These are phyloP conservation scores for Phytophthora foliorum DNA, from an alignment of 352 stramenopile genomes.

Conservation along the genomic window DNA sequence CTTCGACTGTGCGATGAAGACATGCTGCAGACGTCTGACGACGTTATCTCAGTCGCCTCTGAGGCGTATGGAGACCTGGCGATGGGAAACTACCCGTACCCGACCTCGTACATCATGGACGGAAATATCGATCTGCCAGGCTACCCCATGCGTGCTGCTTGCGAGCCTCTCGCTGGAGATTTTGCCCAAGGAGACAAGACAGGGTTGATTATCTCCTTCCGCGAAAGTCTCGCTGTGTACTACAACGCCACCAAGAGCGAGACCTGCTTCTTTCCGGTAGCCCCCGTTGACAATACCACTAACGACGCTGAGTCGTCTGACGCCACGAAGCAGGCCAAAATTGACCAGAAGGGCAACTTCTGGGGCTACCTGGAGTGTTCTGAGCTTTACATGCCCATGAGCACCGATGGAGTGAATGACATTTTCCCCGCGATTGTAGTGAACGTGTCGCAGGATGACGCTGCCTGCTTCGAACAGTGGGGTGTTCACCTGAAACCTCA, in stretches of 20 bases:
- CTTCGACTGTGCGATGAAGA: slow-evolving; percentile 44
- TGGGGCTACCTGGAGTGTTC: slow-evolving; percentile 64
- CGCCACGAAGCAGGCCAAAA: slow-evolving; percentile 42
- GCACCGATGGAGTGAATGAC: slow-evolving; percentile 49
- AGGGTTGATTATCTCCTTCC: slow-evolving; percentile 41
- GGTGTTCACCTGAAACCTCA: slow-evolving; percentile 53
- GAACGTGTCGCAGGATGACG: slow-evolving; percentile 43
- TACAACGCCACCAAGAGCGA: slow-evolving; percentile 56
- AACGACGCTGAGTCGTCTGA: slow-evolving; percentile 20
- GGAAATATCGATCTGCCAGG: slow-evolving; percentile 45
- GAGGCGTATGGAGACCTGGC: slow-evolving; percentile 45
- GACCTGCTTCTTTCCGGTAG: slow-evolving; percentile 42
- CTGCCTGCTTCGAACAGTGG: slow-evolving; percentile 48
- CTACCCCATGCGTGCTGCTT: slow-evolving; percentile 50
- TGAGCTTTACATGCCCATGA: slow-evolving; percentile 59
- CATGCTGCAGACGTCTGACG: slow-evolving; percentile 29
- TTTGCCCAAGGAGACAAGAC: slow-evolving; percentile 30
- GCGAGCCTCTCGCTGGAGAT: slow-evolving; percentile 36
- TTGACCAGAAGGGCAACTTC: slow-evolving; percentile 49
- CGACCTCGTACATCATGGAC: slow-evolving; percentile 63
- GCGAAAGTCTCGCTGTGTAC: slow-evolving; percentile 53
- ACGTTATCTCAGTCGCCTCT: slow-evolving; percentile 26
- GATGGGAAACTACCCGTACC: slow-evolving; percentile 63
- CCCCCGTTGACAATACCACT: neutral
- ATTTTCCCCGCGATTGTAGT: slow-evolving; percentile 39